Conservation (phyloP, 305 asterid genomes). For the Petunia hybrid region DNA sequence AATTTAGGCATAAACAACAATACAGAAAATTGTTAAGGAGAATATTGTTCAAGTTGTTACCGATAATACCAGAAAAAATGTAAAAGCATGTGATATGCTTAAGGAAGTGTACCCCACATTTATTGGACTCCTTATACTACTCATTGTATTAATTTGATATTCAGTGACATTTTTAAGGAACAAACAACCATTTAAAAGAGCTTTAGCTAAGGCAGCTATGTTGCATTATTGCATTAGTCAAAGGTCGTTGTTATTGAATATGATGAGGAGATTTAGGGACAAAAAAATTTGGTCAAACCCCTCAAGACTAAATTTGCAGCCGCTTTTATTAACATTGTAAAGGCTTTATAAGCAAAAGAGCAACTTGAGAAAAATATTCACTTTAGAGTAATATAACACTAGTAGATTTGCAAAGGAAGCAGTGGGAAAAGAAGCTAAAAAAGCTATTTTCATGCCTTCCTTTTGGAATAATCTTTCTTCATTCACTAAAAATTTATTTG, state of each 20-base stretch:
- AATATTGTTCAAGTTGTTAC: conserved; percentile 11
- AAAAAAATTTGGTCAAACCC: not conserved
- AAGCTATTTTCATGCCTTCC: not conserved
- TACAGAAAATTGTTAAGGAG: not conserved
- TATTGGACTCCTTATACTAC: conserved; percentile 25
- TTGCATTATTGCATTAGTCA: not conserved
- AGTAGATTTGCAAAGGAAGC: conserved; percentile 10
- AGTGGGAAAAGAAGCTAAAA: not conserved
- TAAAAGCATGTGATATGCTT: not conserved
- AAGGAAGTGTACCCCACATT: not conserved
- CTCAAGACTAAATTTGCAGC: conserved; percentile 17
- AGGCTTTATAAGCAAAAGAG: not conserved
- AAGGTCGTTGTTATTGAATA: not conserved
- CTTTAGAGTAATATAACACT: not conserved
- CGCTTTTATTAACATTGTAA: conserved; percentile 20
- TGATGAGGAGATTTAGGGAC: conserved; percentile 9
- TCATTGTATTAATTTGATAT: conserved; percentile 16
- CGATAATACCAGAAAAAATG: not conserved
- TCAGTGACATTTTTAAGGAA: conserved; percentile 13
- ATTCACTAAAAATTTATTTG: conserved; percentile 8
- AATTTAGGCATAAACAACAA: not conserved
- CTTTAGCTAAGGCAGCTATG: not conserved
- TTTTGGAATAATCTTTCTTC: conserved; percentile 28
- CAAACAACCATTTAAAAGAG: not conserved
- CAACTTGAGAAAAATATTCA: conserved; percentile 28